Base-by-base conservation (phyloP, 1,284 basidiomycete genomes). In the Heterobasidion irregulare region DNA sequence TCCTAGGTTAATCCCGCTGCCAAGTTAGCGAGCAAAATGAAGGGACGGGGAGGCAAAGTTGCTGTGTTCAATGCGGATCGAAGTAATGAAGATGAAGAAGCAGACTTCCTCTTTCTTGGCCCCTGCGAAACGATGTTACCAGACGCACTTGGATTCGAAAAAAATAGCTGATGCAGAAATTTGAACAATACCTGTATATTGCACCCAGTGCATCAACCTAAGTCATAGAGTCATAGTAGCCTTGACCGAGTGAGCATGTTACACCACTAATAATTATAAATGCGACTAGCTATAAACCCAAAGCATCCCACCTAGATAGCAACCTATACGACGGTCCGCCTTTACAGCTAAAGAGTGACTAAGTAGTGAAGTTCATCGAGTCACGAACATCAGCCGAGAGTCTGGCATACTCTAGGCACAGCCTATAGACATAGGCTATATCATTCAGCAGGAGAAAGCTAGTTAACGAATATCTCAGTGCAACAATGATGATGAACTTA, bases 331-430 rank as follows among this genome's bases (percentile, higher is more conserved):
- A 41, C 38, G n/a, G 38, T 41, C 38, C 38, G n/a, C n/a, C 38
- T n/a, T 10, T 12, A 41, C 38, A 47, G 18, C 18, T 16, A 47
- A 16, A 18, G 46, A 47, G n/a, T 13, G 41, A 16, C 41, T 44
- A 44, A 13, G 8, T 13, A 13, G 41, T 47, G 46, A 78, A 84
- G 60, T 65, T 70, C 86, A 84, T 85, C 18, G 79, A 73, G 50
- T 89, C 89, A 50, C 92, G 78, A 70, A 94, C 88, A 64, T 95
- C 91, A 15, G 87, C 79, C 74, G 82, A 87, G 38, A 97, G 73
- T 44, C 92, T 73, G 9, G 86, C 94, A 77, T 92, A 98, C 66
- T 98, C 94, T 51, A 98, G 72, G 64, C 90, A 89, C 15, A 98
- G 73, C 56, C 92, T 76, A 69, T 92, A 95, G n/a, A 95, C 83